Evolutionary conservation across 352 stramenopile genomes (phyloP), one percentile per base, ranked within the genome.

Genomic region (Pythium periplocum): DNA sequence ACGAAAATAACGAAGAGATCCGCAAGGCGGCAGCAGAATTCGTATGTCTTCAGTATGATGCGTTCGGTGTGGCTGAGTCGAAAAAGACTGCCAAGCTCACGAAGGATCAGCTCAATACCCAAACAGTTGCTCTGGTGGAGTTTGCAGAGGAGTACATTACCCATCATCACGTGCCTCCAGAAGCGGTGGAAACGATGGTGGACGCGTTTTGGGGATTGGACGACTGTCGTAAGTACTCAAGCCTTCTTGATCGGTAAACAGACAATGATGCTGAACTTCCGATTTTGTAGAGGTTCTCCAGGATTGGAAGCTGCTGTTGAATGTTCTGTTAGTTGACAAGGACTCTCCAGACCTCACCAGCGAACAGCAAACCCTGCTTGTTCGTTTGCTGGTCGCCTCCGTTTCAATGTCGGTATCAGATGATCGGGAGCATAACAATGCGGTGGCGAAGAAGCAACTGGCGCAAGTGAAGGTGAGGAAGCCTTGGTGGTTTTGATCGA

Each of bases 121-220:
- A 95, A 68, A 82, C 82, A 11, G 91, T 95, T 55, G 83, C 85
- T 32, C 57, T 95, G n/a, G 77, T 93, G n/a, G 83, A 95, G 59
- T 95, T 95, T 62, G 83, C 81, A 2, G 79, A 95, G 60, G 85
- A 93, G 55, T 94, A 92, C 44, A 81, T 90, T 34, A 65, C 71
- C 11, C 86, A 90, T 59, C 70, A 90, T 33, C 59, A 57, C 30
- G 60, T 89, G n/a, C 76, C 78, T 8, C 55, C 75, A 3, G 57
- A 68, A 17, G 76, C 81, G 26, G 73, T 93, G 6, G 77, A 87
- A 45, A 89, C 75, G 3, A 71, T 95, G 42, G 85, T 94, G 6
- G 77, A 91, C 48, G 85, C 85, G 1, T 95, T 95, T 48, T 94
- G 82, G 83, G 76, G 75, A 31, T 66, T 92, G 26, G 80, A 92